Base-by-base conservation (phyloP, 2,329 filamentous ascomycete species). In the Ustilaginoidea virens region DNA sequence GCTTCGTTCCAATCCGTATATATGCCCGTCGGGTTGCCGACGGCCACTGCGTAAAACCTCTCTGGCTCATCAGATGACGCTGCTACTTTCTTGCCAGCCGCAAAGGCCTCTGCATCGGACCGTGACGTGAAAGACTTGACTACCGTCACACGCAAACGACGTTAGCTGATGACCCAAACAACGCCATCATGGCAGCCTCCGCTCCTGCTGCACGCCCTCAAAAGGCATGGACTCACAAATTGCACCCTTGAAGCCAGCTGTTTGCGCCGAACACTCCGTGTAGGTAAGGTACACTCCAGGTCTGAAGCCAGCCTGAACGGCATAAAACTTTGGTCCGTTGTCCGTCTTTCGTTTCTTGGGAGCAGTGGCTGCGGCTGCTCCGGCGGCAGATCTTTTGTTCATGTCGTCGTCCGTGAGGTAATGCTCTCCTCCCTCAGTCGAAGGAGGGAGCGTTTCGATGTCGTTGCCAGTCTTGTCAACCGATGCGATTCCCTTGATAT, bases 51-150 rank as follows among this genome's bases (percentile, higher is more conserved):
- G 43, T 76, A 76, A 48, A 63, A 76, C 27, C 56, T 60, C 28
- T 57, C 45, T 25, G 61, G 55, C 34, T 58, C 49, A 27, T 55
- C 42, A 23, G 57, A 49, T 14, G 55, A 43, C 13, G 53, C 43
- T 11, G 53, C 45, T 5, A 49, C 43, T 16, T 49, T 44, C 39
- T 64, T 66, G 26, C 80, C 80, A 1, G 66, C 70, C 16, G 82
- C 62, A 47, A 81, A 94, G 2, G 70, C 72, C 43, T 80, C 68
- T n/a, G 87, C 87, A 34, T 93, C 83, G 36, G 74, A 66, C 33
- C 66, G 59, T 1, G 67, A 72, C 7, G 63, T 56, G 47, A 93
- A 94, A 2, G 79, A 82, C 56, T 90, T 87, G 60, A 80, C 82
- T 90, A 23, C 6, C 13, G 12, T 13, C 19, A 14, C 18, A 27